phyloP scores from a whole-genome alignment of 495 filamentous ascomycete genomes.

The Penicillium arizonense region DNA sequence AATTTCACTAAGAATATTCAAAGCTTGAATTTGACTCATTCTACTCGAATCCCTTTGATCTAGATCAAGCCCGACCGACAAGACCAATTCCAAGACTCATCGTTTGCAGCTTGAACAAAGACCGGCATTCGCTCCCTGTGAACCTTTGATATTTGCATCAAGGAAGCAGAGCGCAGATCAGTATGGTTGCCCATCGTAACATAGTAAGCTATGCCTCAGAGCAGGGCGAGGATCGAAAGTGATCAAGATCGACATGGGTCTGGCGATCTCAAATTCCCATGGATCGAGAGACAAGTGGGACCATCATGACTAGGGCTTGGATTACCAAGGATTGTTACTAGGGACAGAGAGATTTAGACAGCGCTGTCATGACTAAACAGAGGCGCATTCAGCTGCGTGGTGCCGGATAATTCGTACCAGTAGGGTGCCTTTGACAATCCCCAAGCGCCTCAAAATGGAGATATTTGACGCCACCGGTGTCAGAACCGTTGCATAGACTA shows the following conservation, averaged over 20 bases:
- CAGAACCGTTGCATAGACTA: not conserved
- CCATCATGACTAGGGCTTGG: not conserved
- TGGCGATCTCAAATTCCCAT: not conserved
- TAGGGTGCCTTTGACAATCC: not conserved
- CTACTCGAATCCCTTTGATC: not conserved
- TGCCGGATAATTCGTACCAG: not conserved
- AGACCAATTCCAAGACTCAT: not conserved
- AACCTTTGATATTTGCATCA: not conserved
- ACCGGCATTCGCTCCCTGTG: not conserved
- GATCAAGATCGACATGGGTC: not conserved
- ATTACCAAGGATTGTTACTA: not conserved
- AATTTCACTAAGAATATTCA: too few relatives aligned
- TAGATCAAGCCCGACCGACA: not conserved
- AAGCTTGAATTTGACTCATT: not conserved
- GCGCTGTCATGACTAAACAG: not conserved
- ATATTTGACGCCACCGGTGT: not conserved
- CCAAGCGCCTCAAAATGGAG: not conserved
- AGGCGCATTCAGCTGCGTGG: not conserved
- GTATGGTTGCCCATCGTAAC: conserved; percentile 3
- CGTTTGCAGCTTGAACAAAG: not conserved
- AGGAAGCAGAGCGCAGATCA: conserved; percentile 1
- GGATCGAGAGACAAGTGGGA: not conserved
- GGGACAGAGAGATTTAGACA: not conserved
- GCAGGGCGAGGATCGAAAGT: not conserved
- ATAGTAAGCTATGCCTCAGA: not conserved